A percentile compares a stretch with the other conserved stretches of the same genome.
Conservation (phyloP, 1,284 basidiomycete genomes). For the Hymenochaete sp. region DNA sequence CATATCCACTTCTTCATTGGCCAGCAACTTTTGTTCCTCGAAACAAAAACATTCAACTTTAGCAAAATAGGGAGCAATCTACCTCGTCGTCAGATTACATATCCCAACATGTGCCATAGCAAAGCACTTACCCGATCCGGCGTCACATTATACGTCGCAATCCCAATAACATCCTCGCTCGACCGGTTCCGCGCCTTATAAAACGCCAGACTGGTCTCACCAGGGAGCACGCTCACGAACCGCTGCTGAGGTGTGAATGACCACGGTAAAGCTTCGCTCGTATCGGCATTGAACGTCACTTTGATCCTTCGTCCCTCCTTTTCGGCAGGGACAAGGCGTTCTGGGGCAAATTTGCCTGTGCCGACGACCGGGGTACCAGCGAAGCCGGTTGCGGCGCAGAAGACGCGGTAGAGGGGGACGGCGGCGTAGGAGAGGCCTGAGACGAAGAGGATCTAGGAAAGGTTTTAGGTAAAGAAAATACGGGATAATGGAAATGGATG, state of each 20-base stretch:
- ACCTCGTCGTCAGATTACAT: conserved; percentile 4
- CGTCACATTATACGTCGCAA: conserved; percentile 97
- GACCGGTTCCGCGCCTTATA: conserved; percentile 90
- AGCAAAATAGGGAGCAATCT: conserved; percentile 98
- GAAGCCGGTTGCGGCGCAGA: conserved; percentile 96
- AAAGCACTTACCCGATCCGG: conserved; percentile 68
- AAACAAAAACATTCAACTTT: conserved; percentile 99
- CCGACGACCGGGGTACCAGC: conserved; percentile 91
- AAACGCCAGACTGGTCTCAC: conserved; percentile 95
- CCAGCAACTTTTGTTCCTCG: conserved; percentile 93
- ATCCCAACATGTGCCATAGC: not conserved
- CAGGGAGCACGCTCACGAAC: conserved; percentile 85
- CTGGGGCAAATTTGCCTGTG: conserved; percentile 70
- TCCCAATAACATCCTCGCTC: conserved; percentile 88
- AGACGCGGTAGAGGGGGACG: conserved; percentile 94
- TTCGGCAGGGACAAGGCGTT: conserved; percentile 71
- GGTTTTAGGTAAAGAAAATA: conserved; percentile 6
- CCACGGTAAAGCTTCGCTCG: conserved; percentile 88
- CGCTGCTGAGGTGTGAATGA: conserved; percentile 87
- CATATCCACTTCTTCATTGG: conserved; percentile 96
- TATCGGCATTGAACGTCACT: conserved; percentile 93
- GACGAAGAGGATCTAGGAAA: conserved; percentile 62
- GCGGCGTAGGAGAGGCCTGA: conserved; percentile 90
- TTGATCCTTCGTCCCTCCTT: conserved; percentile 74
- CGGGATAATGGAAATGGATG: conserved; percentile 14